Evolutionary conservation across 805 yeast species (phyloP).

Genomic region (Metschnikowia baotianmanensis): DNA sequence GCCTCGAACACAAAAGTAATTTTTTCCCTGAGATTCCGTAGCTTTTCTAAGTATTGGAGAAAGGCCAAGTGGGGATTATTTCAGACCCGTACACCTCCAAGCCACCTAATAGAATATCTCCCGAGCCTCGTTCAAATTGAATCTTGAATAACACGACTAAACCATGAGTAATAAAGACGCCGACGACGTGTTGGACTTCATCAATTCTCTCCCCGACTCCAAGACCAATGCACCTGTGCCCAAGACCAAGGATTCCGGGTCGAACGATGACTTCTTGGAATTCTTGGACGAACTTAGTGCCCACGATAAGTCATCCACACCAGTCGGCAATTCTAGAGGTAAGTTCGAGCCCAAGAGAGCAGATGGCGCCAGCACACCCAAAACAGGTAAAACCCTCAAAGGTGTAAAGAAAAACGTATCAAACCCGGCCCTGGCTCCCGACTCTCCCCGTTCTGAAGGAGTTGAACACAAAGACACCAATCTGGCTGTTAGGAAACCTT

Average conservation of each 20-base stretch:
- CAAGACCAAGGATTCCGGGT: constrained; percentile 25
- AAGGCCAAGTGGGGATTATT: no score
- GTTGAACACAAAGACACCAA: no score
- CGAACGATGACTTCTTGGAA: constrained; percentile 53
- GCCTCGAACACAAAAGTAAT: no score
- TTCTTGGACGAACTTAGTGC: constrained; percentile 70
- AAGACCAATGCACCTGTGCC: constrained; percentile 20
- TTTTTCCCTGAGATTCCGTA: no score
- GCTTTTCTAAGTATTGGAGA: no score
- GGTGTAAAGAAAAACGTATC: no score
- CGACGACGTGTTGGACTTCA: constrained; percentile 75
- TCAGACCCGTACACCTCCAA: neutral
- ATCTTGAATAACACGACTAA: no score
- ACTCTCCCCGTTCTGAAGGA: no score
- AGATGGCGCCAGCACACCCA: neutral
- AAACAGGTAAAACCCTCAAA: neutral
- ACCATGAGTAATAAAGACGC: constrained; percentile 41
- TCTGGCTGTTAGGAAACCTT: no score
- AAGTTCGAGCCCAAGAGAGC: constrained; percentile 37
- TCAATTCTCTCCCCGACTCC: constrained; percentile 74
- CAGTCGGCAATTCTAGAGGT: constrained; percentile 17
- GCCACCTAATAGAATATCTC: neutral
- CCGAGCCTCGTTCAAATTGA: neutral
- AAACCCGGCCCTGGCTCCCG: no score
- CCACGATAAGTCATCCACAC: constrained; percentile 41